phyloP scores from a whole-genome alignment of 2,329 filamentous ascomycete genomes.

The Lachnellula subtilissima region DNA sequence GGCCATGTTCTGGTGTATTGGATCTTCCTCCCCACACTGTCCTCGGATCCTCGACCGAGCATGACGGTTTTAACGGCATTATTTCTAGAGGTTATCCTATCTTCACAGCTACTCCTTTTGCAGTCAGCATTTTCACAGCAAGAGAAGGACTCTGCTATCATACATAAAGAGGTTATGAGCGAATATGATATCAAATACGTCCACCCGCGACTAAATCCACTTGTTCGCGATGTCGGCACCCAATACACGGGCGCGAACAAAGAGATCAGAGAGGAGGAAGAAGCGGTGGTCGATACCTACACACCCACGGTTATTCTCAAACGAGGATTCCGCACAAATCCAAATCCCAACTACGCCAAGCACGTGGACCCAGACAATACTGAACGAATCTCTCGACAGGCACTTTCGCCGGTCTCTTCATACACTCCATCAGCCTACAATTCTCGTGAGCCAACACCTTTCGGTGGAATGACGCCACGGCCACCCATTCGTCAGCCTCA shows the following conservation, averaged over 20 bases:
- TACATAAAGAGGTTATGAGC: slow-evolving; percentile 87
- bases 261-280: slow-evolving; percentile 27
- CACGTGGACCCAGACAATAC: slow-evolving; percentile 64
- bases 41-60: slow-evolving; percentile 75
- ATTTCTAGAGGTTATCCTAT: slow-evolving; percentile 69
- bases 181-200: slow-evolving; percentile 98
- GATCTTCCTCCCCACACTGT: slow-evolving; percentile 74
- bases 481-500: slow-evolving; percentile 51
- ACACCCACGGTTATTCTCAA: slow-evolving; percentile 61
- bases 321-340: slow-evolving; percentile 73
- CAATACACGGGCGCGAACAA: slow-evolving; percentile 53
- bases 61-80: slow-evolving; percentile 80
- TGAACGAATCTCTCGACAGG: slow-evolving; percentile 28
- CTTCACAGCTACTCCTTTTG: slow-evolving; percentile 69
- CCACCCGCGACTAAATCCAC: slow-evolving; percentile 77
- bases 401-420: slow-evolving; percentile 33
- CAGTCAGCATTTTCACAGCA: slow-evolving; percentile 76
- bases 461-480: slow-evolving; percentile 29
- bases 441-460: slow-evolving; percentile 36
- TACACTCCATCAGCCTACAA: slow-evolving; percentile 31
- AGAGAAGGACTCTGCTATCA: slow-evolving; percentile 74
- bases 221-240: slow-evolving; percentile 72
- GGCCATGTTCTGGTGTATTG: slow-evolving; percentile 89
- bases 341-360: slow-evolving; percentile 74
- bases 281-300: slow-evolving; percentile 51